A percentile compares a stretch with the other conserved stretches of the same genome.
Conservation (phyloP, 768 basidiomycete genomes). For the Agaricus sinodeliciosus region DNA sequence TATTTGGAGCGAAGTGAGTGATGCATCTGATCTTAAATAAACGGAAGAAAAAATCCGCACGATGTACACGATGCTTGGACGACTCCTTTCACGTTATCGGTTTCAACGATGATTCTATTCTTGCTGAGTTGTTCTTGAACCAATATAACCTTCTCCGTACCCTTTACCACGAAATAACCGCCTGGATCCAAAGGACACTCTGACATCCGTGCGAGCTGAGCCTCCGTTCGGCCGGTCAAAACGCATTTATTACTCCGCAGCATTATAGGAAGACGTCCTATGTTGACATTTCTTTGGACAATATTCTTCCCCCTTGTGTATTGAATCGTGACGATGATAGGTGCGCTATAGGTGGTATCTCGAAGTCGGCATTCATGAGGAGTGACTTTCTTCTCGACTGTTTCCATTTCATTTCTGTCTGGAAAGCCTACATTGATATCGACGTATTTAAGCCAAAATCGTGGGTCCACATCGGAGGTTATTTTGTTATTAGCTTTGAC, state of each 20-base stretch:
- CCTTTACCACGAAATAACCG: conserved; percentile 99
- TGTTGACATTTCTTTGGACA: conserved; percentile 80
- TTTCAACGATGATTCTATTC: conserved; percentile 98
- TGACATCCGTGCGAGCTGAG: conserved; percentile 86
- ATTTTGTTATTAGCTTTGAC: conserved; percentile 90
- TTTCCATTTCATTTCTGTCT: conserved; percentile 77
- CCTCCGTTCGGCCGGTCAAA: conserved; percentile 67
- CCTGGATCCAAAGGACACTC: conserved; percentile 99
- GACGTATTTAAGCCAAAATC: conserved; percentile 94
- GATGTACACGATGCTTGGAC: conserved; percentile 97
- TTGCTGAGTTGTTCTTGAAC: conserved; percentile 99
- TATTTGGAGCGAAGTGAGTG: conserved; percentile 9
- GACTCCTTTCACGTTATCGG: conserved; percentile 79
- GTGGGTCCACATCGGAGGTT: conserved; percentile 94
- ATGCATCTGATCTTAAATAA: not conserved
- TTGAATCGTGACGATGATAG: conserved; percentile 89
- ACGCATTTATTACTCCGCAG: conserved; percentile 93
- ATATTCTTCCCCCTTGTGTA: conserved; percentile 91
- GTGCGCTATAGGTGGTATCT: conserved; percentile 91
- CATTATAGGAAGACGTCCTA: conserved; percentile 95
- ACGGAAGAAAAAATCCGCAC: conserved; percentile 38
- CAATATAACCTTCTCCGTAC: conserved; percentile 98
- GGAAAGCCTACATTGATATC: conserved; percentile 94
- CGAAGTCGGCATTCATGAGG: conserved; percentile 97
- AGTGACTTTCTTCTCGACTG: conserved; percentile 77